phyloP scores from a whole-genome alignment of 139 green algal species.

The Diplosphaera chodatii region DNA sequence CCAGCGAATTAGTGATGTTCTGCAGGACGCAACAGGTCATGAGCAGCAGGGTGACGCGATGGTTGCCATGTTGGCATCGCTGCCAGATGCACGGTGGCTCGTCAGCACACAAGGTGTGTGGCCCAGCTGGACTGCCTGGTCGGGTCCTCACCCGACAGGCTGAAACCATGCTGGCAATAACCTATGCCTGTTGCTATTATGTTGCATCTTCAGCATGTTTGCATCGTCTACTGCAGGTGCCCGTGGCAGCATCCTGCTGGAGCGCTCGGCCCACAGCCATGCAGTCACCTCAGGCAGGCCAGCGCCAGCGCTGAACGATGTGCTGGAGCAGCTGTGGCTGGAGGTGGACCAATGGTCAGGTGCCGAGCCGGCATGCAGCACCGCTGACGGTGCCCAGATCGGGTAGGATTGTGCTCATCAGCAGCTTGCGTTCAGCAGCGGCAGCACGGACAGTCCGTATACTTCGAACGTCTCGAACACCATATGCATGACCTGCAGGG shows the following conservation, averaged over 20 bases:
- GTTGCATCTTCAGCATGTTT: no score
- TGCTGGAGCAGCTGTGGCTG: constrained; percentile 6
- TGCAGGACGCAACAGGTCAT: constrained; percentile 66
- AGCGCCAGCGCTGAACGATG: not conserved
- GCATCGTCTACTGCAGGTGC: constrained; percentile 38
- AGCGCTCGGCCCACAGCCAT: constrained; percentile 13
- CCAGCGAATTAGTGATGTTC: no score
- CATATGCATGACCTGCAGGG: no score
- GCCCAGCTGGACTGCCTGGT: no score
- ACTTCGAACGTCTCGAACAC: not conserved
- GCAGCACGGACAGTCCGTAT: no score
- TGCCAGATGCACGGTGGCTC: constrained; percentile 60
- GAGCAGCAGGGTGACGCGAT: constrained; percentile 60
- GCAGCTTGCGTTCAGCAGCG: no score
- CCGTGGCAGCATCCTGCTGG: constrained; percentile 62
- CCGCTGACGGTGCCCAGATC: constrained; percentile 10
- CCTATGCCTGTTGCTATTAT: no score
- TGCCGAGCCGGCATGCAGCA: constrained; percentile 4
- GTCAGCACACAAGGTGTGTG: constrained; percentile 43
- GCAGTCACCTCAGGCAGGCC: not conserved
- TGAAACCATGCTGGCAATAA: no score
- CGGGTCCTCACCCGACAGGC: no score
- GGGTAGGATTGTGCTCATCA: constrained; percentile 1
- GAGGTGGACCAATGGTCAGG: not conserved
- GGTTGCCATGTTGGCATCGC: constrained; percentile 37